Conservation (phyloP, 352 stramenopile species). For the Globisporangium cystogenes region DNA sequence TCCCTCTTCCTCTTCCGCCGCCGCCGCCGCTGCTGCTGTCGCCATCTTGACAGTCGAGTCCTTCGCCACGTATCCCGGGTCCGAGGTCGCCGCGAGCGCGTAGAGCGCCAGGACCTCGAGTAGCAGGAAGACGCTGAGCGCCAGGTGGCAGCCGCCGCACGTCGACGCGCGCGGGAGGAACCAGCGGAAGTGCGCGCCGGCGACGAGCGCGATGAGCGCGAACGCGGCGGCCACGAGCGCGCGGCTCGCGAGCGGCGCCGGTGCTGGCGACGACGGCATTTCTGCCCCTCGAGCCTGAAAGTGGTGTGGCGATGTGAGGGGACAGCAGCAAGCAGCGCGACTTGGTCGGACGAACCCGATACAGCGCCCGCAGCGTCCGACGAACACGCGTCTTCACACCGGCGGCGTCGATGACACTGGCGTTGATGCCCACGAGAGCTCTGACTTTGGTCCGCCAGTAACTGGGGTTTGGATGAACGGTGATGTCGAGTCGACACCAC, state of each 20-base stretch:
- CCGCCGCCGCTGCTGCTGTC: neutral
- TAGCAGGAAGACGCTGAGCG: constrained; percentile 24
- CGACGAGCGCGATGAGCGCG: constrained; percentile 21
- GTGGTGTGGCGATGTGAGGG: too few species aligned
- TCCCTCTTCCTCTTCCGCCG: neutral
- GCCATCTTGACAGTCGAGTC: constrained; percentile 4
- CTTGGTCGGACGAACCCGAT: too few species aligned
- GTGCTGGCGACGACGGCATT: neutral
- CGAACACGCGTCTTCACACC: too few species aligned
- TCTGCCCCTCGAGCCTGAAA: neutral
- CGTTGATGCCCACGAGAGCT: too few species aligned
- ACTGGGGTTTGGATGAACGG: too few species aligned
- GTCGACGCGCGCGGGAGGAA: constrained; percentile 18
- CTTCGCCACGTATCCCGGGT: constrained; percentile 25
- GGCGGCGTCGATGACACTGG: too few species aligned
- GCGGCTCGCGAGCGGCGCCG: constrained; percentile 8
- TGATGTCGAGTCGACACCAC: too few species aligned
- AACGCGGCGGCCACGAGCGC: constrained; percentile 26
- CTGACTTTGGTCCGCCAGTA: too few species aligned
- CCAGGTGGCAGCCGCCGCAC: neutral
- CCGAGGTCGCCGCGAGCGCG: constrained; percentile 32
- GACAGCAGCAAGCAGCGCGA: too few species aligned
- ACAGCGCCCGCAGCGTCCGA: too few species aligned
- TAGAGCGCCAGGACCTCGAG: constrained; percentile 32
- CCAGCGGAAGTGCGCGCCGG: constrained; percentile 26